phyloP scores from a whole-genome alignment of 768 basidiomycete genomes.

The Russula griseocarnosa region DNA sequence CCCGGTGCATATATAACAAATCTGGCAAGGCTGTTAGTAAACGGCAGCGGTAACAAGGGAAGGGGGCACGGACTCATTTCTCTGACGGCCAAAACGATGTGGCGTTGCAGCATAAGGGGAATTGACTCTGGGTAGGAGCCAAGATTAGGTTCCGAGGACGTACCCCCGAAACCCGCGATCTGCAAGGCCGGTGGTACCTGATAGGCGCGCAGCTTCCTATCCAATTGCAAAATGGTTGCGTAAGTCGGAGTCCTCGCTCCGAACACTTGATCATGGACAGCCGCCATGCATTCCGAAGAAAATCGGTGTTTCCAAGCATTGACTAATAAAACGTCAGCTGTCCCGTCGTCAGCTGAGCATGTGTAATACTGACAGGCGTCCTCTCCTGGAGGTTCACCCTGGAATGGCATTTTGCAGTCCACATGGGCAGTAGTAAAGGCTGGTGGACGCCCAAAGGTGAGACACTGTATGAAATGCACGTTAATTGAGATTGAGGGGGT shows the following conservation, averaged over 20 bases:
- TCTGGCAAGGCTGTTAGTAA: constrained; percentile 12
- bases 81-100: constrained; percentile 59
- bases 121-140: constrained; percentile 47
- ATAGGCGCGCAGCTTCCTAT: constrained; percentile 59
- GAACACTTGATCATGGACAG: constrained; percentile 66
- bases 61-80: constrained; percentile 53
- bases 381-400: constrained; percentile 44
- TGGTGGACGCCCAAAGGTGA: constrained; percentile 68
- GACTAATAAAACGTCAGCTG: constrained; percentile 38
- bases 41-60: constrained; percentile 2
- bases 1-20: constrained; percentile 65
- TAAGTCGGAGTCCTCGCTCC: constrained; percentile 59
- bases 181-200: constrained; percentile 61
- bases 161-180: constrained; percentile 55
- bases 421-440: constrained; percentile 45
- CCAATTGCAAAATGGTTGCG: constrained; percentile 57
- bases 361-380: constrained; percentile 54
- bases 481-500: background rate
- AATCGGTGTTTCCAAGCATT: constrained; percentile 69
- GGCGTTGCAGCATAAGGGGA: constrained; percentile 62
- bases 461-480: constrained; percentile 42
- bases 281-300: constrained; percentile 54
- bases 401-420: constrained; percentile 38
- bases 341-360: constrained; percentile 29
- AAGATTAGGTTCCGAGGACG: constrained; percentile 32